A percentile compares a stretch with the other conserved stretches of the same genome.
Evolutionary conservation across 345 rosid species (phyloP).

Genomic region (Lenwebbia sp.): DNA sequence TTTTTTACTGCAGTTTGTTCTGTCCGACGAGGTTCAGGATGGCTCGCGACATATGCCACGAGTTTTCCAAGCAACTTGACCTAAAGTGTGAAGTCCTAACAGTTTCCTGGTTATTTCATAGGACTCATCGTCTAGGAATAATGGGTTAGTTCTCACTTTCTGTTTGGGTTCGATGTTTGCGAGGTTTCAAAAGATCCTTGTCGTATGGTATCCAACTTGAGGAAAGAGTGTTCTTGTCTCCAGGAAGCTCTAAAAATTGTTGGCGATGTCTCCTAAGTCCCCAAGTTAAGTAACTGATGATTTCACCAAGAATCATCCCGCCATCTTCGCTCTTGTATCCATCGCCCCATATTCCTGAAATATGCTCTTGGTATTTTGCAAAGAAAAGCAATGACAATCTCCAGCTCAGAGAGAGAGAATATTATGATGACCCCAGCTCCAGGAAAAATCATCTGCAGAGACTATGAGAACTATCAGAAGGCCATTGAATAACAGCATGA

Average conservation of each 20-base stretch:
- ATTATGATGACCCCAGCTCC: not conserved
- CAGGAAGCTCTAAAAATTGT: not conserved
- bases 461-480: not conserved
- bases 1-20: not conserved
- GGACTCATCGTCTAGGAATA: not conserved
- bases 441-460: not conserved
- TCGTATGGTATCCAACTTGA: not conserved
- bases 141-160: not conserved
- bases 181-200: not conserved
- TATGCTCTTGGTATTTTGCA: not conserved
- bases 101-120: not conserved
- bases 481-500: not conserved
- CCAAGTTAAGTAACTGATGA: not conserved
- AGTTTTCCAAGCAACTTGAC: not conserved
- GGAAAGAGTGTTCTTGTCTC: not conserved
- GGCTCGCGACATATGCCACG: not conserved
- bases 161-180: not conserved
- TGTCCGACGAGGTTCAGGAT: not conserved
- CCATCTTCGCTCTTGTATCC: not conserved
- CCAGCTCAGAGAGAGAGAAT: not conserved
- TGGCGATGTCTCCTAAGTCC: not conserved
- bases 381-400: not conserved
- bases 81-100: not conserved
- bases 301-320: not conserved
- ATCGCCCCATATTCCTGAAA: not conserved